phyloP scores from a whole-genome alignment of 352 stramenopile species.

The Pythium sukuiense region DNA sequence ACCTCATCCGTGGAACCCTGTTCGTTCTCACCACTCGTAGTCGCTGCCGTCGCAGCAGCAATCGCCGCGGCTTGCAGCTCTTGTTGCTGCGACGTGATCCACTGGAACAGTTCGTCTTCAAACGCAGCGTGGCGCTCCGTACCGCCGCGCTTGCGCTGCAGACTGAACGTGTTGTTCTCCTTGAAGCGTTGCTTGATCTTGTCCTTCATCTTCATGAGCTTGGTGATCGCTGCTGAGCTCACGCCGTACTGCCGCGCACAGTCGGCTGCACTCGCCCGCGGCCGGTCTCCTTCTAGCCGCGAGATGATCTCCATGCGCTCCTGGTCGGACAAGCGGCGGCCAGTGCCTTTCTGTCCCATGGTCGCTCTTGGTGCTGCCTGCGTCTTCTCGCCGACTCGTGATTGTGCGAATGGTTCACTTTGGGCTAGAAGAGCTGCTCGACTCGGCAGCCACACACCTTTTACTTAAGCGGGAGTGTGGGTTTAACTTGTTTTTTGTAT shows the following conservation, averaged over 20 bases:
- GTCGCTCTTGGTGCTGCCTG: not conserved
- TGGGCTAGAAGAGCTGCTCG: not conserved
- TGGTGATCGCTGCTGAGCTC: slow-evolving; percentile 70
- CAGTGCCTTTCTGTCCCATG: slow-evolving; percentile 41
- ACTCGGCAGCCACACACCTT: slow-evolving; percentile 8
- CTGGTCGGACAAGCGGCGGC: slow-evolving; percentile 67
- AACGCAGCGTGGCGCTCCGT: slow-evolving; percentile 37
- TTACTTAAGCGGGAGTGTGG: slow-evolving; percentile 14
- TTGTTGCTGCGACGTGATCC: slow-evolving; percentile 38
- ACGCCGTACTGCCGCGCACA: slow-evolving; percentile 68
- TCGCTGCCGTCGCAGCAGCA: not conserved
- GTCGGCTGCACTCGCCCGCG: slow-evolving; percentile 51
- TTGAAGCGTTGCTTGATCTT: slow-evolving; percentile 72
- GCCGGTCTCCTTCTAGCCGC: slow-evolving; percentile 53
- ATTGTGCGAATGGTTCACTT: slow-evolving; percentile 28
- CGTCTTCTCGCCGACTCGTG: not conserved
- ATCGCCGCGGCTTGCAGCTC: not conserved
- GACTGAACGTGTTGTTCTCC: slow-evolving; percentile 37
- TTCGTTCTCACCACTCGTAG: not conserved
- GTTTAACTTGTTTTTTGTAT: not conserved
- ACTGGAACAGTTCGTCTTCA: slow-evolving; percentile 62
- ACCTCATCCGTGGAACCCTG: not conserved
- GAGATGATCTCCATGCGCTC: slow-evolving; percentile 80
- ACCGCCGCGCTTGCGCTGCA: slow-evolving; percentile 60
- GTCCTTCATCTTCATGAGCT: slow-evolving; percentile 74